These are phyloP conservation scores for Hymenotorrendiella dingleyae DNA, from an alignment of 2,329 filamentous ascomycete species.

Conservation along the genomic window DNA sequence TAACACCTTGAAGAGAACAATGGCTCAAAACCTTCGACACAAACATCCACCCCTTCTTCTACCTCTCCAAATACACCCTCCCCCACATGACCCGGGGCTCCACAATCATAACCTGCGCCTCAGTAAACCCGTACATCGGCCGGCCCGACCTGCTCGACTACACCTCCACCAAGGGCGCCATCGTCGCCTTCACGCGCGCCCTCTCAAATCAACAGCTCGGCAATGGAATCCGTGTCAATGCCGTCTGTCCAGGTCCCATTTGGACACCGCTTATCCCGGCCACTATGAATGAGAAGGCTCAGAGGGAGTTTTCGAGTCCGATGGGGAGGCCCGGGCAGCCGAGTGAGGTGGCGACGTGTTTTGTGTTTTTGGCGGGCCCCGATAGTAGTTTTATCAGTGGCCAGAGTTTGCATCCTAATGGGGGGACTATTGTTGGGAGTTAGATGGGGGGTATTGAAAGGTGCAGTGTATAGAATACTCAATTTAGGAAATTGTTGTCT, in stretches of 20 bases:
- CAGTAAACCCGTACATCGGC: constrained; percentile 77
- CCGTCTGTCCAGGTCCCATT: constrained; percentile 71
- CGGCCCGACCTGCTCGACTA: constrained; percentile 78
- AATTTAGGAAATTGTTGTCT: too few species aligned
- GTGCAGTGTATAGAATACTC: too few species aligned
- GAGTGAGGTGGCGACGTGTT: constrained; percentile 74
- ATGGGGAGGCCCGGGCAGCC: constrained; percentile 76
- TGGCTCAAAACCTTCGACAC: constrained; percentile 76
- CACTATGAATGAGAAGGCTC: constrained; percentile 64
- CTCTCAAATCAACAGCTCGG: constrained; percentile 68
- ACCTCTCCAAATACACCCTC: constrained; percentile 69
- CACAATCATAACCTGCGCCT: constrained; percentile 80
- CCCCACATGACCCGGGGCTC: constrained; percentile 69
- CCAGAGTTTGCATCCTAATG: constrained; percentile 62
- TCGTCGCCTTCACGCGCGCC: constrained; percentile 72
- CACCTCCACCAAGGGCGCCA: constrained; percentile 72
- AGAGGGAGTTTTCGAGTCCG: constrained; percentile 66
- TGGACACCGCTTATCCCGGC: constrained; percentile 72
- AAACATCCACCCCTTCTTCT: constrained; percentile 81
- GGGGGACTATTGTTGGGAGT: constrained; percentile 47
- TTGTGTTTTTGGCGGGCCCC: constrained; percentile 71
- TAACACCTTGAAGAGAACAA: constrained; percentile 52
- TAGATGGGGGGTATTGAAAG: constrained; percentile 4
- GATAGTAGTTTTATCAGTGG: constrained; percentile 72
- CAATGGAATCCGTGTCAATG: constrained; percentile 71